Conservation (phyloP, 208 protist genomes). For the Crithidia sp. region DNA sequence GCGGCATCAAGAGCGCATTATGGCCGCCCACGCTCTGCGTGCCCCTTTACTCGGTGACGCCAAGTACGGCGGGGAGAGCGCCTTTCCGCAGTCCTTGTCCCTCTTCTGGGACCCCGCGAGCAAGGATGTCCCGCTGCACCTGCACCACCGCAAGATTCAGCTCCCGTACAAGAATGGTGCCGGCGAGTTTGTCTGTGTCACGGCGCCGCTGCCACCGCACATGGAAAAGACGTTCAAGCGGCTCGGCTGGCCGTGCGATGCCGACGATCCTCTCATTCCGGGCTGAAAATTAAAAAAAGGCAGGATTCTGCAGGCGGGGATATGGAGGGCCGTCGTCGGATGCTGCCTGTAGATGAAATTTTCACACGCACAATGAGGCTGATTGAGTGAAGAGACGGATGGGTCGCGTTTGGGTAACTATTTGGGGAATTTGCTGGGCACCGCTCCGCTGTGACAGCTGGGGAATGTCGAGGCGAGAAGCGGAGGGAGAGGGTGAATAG, state of each 20-base stretch:
- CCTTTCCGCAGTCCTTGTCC: slow-evolving; percentile 82
- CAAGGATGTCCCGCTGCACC: slow-evolving; percentile 83
- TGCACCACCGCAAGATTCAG: slow-evolving; percentile 91
- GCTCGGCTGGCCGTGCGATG: slow-evolving; percentile 86
- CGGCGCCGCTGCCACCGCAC: slow-evolving; percentile 85
- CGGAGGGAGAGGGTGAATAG: too few species aligned
- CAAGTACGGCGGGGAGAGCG: slow-evolving; percentile 90
- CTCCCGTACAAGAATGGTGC: slow-evolving; percentile 89
- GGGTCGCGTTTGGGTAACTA: too few species aligned
- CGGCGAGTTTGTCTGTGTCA: slow-evolving; percentile 88
- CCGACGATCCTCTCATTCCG: slow-evolving; percentile 90
- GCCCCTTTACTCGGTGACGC: slow-evolving; percentile 91
- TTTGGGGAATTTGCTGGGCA: too few species aligned
- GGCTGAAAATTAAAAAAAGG: slow-evolving; percentile 37
- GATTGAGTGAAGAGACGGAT: too few species aligned
- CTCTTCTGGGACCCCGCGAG: slow-evolving; percentile 86
- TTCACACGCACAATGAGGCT: too few species aligned
- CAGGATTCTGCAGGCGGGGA: neutral
- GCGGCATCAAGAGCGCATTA: slow-evolving; percentile 92
- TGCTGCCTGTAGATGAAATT: too few species aligned
- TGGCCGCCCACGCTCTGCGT: slow-evolving; percentile 88
- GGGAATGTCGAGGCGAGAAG: too few species aligned
- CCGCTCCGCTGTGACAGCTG: too few species aligned
- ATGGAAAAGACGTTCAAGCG: slow-evolving; percentile 91
- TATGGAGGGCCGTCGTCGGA: too few species aligned